Evolutionary conservation across 192 early-diverging fungal genomes (phyloP).

Genomic region (Jimgerdemannia lactiflua): DNA sequence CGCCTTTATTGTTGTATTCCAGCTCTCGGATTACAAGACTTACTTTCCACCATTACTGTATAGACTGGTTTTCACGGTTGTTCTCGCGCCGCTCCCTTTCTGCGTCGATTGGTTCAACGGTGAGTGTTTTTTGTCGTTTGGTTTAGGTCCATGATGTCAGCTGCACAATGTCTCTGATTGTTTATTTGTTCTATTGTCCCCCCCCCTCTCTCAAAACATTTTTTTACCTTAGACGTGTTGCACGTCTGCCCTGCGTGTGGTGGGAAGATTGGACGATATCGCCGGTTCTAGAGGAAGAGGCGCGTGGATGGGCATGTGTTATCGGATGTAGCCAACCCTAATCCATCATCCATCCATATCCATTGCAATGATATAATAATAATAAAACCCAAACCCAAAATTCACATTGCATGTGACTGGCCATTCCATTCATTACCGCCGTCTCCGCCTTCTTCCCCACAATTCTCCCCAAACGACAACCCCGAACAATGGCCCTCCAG

Average conservation of each 20-base stretch:
- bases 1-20: no score
- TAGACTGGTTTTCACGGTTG: not conserved
- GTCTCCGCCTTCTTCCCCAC: not conserved
- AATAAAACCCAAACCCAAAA: no score
- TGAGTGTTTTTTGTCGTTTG: not conserved
- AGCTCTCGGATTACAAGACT: no score
- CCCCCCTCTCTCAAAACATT: not conserved
- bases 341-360: no score
- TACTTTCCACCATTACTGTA: not conserved
- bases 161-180: no score
- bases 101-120: not conserved
- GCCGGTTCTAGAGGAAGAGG: not conserved
- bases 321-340: not conserved
- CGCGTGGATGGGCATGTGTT: not conserved
- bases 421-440: not conserved
- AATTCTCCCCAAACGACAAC: no score
- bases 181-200: not conserved
- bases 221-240: not conserved
- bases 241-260: not conserved
- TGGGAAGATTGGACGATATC: not conserved
- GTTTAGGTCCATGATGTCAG: no score
- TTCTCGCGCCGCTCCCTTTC: not conserved
- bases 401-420: not conserved
- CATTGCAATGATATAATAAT: no score
- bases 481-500: constrained; percentile 17